phyloP scores from a whole-genome alignment of 1,139 yeast species.

The Geotrichum macrosporum region DNA sequence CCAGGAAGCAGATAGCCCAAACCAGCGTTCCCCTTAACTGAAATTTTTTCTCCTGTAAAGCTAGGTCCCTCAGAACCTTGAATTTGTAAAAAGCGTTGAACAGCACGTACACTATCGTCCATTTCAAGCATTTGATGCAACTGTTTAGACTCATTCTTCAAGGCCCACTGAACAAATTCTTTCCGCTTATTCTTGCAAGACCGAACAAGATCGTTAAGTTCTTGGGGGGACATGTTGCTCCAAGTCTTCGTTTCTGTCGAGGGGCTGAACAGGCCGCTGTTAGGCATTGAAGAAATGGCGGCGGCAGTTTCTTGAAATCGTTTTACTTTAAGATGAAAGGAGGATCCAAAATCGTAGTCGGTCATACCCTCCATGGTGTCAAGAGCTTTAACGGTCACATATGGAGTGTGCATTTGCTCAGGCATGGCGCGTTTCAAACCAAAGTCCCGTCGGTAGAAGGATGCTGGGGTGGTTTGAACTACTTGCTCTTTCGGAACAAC shows the following conservation, averaged over 20 bases:
- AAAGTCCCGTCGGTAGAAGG: constrained; percentile 56
- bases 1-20: constrained; percentile 19
- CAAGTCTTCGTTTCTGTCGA: constrained; percentile 6
- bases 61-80: constrained; percentile 6
- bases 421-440: constrained; percentile 61
- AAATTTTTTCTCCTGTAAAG: constrained; percentile 2
- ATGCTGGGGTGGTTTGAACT: constrained; percentile 53
- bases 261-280: constrained; percentile 14
- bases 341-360: constrained; percentile 48
- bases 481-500: constrained; percentile 53
- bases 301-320: constrained; percentile 53
- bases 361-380: constrained; percentile 53
- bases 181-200: constrained; percentile 5
- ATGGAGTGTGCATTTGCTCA: constrained; percentile 44
- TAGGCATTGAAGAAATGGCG: constrained; percentile 36
- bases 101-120: constrained; percentile 10
- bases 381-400: constrained; percentile 47
- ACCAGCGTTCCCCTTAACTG: constrained; percentile 20
- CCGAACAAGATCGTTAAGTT: constrained; percentile 9
- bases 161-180: constrained; percentile 16
- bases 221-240: constrained; percentile 10
- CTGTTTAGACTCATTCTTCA: constrained; percentile 9
- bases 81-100: constrained; percentile 9
- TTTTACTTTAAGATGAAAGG: constrained; percentile 46
- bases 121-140: constrained; percentile 4